Base-by-base conservation (phyloP, 2,329 filamentous ascomycete species). In the Lecanicillium sp. region DNA sequence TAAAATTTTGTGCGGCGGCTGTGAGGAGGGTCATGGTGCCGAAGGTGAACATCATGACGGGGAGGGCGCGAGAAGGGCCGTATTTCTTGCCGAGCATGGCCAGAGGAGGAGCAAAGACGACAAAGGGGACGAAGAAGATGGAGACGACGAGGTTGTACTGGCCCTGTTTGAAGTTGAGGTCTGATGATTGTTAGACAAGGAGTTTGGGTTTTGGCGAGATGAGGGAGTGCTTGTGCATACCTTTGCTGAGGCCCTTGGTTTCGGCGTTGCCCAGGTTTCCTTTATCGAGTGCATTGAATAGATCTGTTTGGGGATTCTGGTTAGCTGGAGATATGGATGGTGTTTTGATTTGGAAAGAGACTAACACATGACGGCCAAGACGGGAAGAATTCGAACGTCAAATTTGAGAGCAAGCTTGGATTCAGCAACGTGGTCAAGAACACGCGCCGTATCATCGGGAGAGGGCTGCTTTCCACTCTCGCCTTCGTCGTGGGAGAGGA, bases 71-170 rank as follows among this genome's bases (percentile, higher is more conserved):
- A 36, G 75, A 71, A 0, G 83, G 77, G 1, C 82, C 81, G 51
- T 72, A 84, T 45, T 75, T 80, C 62, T 87, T 88, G 44, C 80
- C 81, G 9, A 83, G 55, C 58, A 87, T 79, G 32, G 61, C 60
- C 2, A 65, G 45, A 8, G 62, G 55, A 0, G 80, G 81, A 0
- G 81, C 82, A 37, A 78, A 80, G 29, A 87, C 53, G 37, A 87
- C 83, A 53, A 82, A 87, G 0, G 83, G 83, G 5, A 87, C 67
- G 57, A 83, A 88, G 65, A 88, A 88, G 46, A 88, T 78, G 46
- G 70, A 75, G 29, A 88, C 59, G 33, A 85, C 68, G 33, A 78
- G 71, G 57, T 85, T 87, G 64, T 87, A 85, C 56, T 85, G 71
- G 49, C 76, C 70, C 3, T 52, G 41, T 38, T 71, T 70, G 64